Evolutionary conservation across 352 stramenopile species (phyloP).

Genomic region (Globisporangium orthogonon): DNA sequence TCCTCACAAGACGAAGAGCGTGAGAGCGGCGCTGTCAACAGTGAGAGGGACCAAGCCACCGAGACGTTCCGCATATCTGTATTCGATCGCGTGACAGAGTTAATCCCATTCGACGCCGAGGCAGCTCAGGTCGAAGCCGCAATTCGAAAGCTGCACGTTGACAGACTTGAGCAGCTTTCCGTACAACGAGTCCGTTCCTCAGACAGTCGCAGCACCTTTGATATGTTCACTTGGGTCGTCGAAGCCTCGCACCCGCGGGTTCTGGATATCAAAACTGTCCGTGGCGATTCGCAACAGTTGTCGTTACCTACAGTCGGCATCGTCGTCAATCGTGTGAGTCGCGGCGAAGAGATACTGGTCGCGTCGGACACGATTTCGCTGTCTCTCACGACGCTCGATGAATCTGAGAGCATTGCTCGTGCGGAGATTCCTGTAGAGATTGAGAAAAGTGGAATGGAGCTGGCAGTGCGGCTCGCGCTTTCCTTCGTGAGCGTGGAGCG

Average conservation of each 20-base stretch:
- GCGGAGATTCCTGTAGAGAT: conserved; percentile 5
- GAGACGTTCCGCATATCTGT: conserved; percentile 8
- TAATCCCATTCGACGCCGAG: conserved; percentile 2
- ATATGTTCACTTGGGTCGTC: conserved; percentile 8
- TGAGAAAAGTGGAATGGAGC: conserved; percentile 2
- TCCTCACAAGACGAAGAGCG: neutral
- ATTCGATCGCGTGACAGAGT: conserved; percentile 5
- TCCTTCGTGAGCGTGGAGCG: conserved; percentile 6
- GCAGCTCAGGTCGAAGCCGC: conserved; percentile 6
- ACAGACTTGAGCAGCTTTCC: neutral
- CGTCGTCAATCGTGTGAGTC: conserved; percentile 2
- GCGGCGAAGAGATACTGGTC: conserved; percentile 3
- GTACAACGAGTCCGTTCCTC: conserved; percentile 1
- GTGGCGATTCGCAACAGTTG: neutral
- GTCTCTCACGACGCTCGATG: conserved; percentile 2
- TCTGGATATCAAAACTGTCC: neutral
- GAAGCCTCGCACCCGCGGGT: conserved; percentile 7
- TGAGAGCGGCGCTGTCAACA: neutral
- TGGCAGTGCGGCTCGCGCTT: conserved; percentile 5
- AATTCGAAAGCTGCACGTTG: conserved; percentile 4
- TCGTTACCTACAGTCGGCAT: neutral
- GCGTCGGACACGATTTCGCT: conserved; percentile 5
- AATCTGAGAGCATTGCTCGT: neutral
- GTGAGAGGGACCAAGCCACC: neutral
- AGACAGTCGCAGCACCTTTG: neutral